A percentile compares a stretch with the other conserved stretches of the same genome.
These are phyloP conservation scores for Pyrus pyrifolia DNA, from an alignment of 306 rosid species.

Conservation along the genomic window DNA sequence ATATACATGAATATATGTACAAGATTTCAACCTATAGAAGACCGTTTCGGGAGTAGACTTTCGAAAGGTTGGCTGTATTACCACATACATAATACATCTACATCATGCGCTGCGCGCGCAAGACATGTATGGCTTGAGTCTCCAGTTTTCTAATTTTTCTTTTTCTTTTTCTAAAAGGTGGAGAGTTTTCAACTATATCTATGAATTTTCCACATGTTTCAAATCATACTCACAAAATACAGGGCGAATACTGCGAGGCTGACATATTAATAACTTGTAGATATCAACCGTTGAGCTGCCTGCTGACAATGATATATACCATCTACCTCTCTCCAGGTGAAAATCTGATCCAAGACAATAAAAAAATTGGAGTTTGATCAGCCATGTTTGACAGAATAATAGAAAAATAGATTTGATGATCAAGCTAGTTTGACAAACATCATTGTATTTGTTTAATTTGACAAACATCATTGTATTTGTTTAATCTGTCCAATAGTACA, in stretches of 20 bases:
- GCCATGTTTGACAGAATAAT: not conserved
- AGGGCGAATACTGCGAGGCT: constrained; percentile 18
- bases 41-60: constrained; percentile 21
- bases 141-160: not conserved
- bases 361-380: not conserved
- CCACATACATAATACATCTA: not conserved
- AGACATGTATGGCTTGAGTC: constrained; percentile 10
- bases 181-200: not conserved
- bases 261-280: constrained; percentile 1
- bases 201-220: not conserved
- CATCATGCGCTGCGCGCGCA: constrained; percentile 14
- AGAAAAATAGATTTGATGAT: not conserved
- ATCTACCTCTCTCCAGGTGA: constrained; percentile 8
- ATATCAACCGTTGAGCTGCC: constrained; percentile 10
- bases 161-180: not conserved
- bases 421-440: not conserved
- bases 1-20: not conserved
- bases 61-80: not conserved
- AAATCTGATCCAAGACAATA: not conserved
- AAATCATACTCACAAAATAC: constrained; percentile 1
- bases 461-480: not conserved
- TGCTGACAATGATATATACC: not conserved
- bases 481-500: not conserved
- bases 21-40: not conserved
- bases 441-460: not conserved